Conservation (phyloP, 768 basidiomycete species). For the Amylocystis lapponica region DNA sequence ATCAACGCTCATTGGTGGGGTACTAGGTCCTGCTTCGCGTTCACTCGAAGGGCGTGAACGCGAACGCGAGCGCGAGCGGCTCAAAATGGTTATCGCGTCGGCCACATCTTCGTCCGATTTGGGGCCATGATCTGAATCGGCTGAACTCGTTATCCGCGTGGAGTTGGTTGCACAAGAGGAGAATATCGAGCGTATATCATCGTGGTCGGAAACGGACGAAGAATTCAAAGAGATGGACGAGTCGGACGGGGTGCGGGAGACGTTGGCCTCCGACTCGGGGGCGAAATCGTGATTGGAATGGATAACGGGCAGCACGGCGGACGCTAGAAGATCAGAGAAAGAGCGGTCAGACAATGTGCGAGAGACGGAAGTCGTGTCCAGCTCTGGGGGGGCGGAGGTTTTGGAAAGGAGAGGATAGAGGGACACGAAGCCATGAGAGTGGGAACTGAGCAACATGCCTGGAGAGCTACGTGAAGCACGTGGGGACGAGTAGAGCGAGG, state of each 20-base stretch:
- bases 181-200: conserved; percentile 28
- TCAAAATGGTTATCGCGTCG: conserved; percentile 18
- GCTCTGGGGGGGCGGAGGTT: conserved; percentile 17
- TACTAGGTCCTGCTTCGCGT: no score
- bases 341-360: no score
- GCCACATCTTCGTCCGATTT: conserved; percentile 3
- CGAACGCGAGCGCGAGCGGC: conserved; percentile 11
- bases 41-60: conserved; percentile 4
- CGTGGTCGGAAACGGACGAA: conserved; percentile 13
- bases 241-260: conserved; percentile 30
- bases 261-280: conserved; percentile 10
- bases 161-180: conserved; percentile 34
- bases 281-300: no score
- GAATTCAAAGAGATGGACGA: conserved; percentile 30
- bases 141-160: conserved; percentile 30
- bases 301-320: no score
- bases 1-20: conserved; percentile 9
- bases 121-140: conserved; percentile 16
- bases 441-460: conserved; percentile 22
- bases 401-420: conserved; percentile 20
- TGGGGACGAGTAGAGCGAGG: conserved; percentile 39
- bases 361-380: conserved; percentile 4
- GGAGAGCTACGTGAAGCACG: conserved; percentile 41
- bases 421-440: conserved; percentile 21
- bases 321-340: no score